phyloP scores from a whole-genome alignment of 2,329 filamentous ascomycete species.

The Pezicula carpinea region DNA sequence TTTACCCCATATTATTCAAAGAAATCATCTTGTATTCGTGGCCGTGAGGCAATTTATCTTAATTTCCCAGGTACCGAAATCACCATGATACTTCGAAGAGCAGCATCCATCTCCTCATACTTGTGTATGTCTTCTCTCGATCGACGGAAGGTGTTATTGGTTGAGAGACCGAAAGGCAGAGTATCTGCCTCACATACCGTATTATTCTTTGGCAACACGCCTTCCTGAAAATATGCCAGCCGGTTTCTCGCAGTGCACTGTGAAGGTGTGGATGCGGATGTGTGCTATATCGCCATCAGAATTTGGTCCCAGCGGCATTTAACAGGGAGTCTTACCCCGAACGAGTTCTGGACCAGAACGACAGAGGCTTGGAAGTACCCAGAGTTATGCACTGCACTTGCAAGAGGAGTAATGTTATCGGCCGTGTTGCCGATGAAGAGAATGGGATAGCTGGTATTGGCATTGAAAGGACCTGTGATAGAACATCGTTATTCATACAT shows the following conservation, averaged over 20 bases:
- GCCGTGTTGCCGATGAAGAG: slow-evolving; percentile 27
- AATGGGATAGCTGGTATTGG: slow-evolving; percentile 26
- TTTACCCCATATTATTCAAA: no score
- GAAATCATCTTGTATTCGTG: no score
- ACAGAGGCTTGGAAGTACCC: slow-evolving; percentile 36
- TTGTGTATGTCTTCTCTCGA: neutral
- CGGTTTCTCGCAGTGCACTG: slow-evolving; percentile 30
- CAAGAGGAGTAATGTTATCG: slow-evolving; percentile 26
- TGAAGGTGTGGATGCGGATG: slow-evolving; percentile 32
- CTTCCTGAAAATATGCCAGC: slow-evolving; percentile 35
- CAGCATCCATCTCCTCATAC: neutral
- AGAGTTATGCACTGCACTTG: slow-evolving; percentile 25
- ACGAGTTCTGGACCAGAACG: slow-evolving; percentile 43
- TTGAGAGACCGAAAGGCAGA: slow-evolving; percentile 32
- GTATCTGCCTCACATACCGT: slow-evolving; percentile 43
- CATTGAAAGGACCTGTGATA: slow-evolving; percentile 15
- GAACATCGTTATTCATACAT: no score
- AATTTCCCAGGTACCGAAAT: no score
- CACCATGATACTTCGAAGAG: neutral
- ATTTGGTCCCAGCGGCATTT: neutral
- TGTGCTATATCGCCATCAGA: slow-evolving; percentile 36
- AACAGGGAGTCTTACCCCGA: slow-evolving; percentile 34
- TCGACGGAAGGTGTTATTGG: no score
- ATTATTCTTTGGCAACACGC: slow-evolving; percentile 36
- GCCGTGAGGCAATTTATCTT: no score